Base-by-base conservation (phyloP, 2,329 filamentous ascomycete genomes). In the Fusarium graminum region DNA sequence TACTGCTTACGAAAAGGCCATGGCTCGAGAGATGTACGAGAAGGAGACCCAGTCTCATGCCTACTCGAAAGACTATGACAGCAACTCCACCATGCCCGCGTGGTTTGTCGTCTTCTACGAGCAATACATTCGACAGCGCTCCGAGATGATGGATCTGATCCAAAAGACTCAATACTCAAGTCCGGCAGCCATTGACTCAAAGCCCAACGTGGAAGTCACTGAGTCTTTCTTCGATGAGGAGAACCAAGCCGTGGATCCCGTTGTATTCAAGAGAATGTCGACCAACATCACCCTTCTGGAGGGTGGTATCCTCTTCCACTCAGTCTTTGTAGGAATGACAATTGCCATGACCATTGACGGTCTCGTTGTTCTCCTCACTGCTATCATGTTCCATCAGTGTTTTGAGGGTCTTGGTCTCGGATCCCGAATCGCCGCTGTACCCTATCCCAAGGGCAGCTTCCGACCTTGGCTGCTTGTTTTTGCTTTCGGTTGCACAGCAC, bases 221-320 rank as follows among this genome's bases (percentile, higher is more conserved):
- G 75, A 77, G 10, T 60, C 72, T 1, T 79, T 77, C 61, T 76
- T 79, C 39, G 82, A 85, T 46, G 78, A 79, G 39, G 81, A 84
- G 52, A 80, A 80, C 13, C 75, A 81, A 58, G 63, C 73, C 0
- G 79, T 84, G 14, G 80, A 84, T 64, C 80, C 81, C 7, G 58
- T 75, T 10, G 77, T 82, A 8, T 83, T 86, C 76, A 85, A 86
- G 72, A 90, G 87, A 70, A 86, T 89, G 75, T 85, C 90, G 4
- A 82, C 92, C 70, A 91, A 93, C 77, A 92, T 92, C 67, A 85
- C 91, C 6, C 83, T 93, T 4, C 84, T 93, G 7, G 91, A 93
- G 76, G 89, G 90, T 56, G 91, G 91, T 62, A 93, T 93, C 66
- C 81, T 93, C 12, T 93, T 93, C 75, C 91, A 93, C 78, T 91